Conservation (phyloP, 2,329 filamentous ascomycete species). For the Emergomyces pasteurianus region DNA sequence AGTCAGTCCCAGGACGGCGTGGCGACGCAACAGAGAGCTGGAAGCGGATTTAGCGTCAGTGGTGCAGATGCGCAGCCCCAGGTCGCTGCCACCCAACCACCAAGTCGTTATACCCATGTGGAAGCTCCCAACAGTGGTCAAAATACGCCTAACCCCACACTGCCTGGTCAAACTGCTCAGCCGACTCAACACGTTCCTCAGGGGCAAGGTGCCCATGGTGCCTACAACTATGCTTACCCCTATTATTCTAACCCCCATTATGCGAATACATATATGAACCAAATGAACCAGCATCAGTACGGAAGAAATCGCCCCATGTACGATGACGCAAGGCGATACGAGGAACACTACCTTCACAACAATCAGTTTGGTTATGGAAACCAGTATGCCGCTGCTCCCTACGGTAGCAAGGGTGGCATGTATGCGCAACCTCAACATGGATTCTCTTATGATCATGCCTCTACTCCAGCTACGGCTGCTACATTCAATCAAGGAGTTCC, state of each 20-base stretch:
- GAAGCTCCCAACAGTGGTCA: conserved; percentile 79
- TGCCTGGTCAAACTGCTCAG: conserved; percentile 43
- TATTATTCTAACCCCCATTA: conserved; percentile 53
- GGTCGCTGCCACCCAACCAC: conserved; percentile 56
- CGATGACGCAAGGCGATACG: conserved; percentile 38
- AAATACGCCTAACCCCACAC: conserved; percentile 74
- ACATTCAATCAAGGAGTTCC: conserved; percentile 31
- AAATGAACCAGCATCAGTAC: conserved; percentile 36
- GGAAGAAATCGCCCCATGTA: conserved; percentile 39
- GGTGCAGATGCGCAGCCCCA: conserved; percentile 48
- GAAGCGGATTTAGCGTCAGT: conserved; percentile 58
- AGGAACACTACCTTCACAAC: conserved; percentile 33
- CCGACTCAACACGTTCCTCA: conserved; percentile 42
- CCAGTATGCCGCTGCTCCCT: conserved; percentile 39
- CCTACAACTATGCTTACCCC: conserved; percentile 49
- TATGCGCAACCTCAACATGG: conserved; percentile 51
- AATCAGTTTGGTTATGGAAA: conserved; percentile 44
- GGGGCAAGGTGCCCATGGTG: conserved; percentile 39
- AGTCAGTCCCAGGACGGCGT: conserved; percentile 62
- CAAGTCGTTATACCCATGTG: conserved; percentile 56
- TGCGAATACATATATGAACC: conserved; percentile 46
- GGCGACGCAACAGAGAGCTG: conserved; percentile 56
- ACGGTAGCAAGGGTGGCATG: conserved; percentile 45
- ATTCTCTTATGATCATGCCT: conserved; percentile 54
- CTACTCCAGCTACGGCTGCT: conserved; percentile 49